These are phyloP conservation scores for Rhipidocladum racemiflorum DNA, from an alignment of 176 grass and related monocot species.

Conservation along the genomic window DNA sequence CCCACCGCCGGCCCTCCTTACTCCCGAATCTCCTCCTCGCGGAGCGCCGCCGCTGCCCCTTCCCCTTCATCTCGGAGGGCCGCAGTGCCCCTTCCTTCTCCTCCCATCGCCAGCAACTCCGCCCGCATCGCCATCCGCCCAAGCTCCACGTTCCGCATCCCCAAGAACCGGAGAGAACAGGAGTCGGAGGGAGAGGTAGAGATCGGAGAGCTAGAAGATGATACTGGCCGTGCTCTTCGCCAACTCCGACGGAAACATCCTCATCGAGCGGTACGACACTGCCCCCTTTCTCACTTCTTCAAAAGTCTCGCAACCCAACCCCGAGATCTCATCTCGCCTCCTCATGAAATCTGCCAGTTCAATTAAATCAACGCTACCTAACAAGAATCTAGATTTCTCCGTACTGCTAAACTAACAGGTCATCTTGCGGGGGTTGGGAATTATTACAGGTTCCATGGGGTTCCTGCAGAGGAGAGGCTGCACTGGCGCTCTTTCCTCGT, in stretches of 20 bases:
- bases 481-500: slow-evolving; percentile 96
- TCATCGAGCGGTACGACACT: slow-evolving; percentile 51
- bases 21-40: no score
- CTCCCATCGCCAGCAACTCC: no score
- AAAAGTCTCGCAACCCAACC: not conserved
- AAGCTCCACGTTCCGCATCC: not conserved
- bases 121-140: no score
- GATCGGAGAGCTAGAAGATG: slow-evolving; percentile 29
- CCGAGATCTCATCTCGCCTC: not conserved
- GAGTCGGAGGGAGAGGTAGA: not conserved
- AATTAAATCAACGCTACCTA: not conserved
- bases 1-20: no score
- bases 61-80: no score
- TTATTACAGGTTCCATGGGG: slow-evolving; percentile 74
- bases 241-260: slow-evolving; percentile 74
- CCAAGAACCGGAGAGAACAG: not conserved
- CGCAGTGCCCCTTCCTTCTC: not conserved
- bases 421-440: not conserved
- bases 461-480: slow-evolving; percentile 87
- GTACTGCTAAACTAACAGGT: no score
- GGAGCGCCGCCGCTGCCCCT: no score
- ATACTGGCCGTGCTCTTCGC: slow-evolving; percentile 74
- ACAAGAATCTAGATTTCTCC: not conserved
- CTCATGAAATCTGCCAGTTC: slow-evolving; percentile 26
- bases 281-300: no score